phyloP scores from a whole-genome alignment of 1,139 yeast genomes.

The Suhomyces guaymorum region DNA sequence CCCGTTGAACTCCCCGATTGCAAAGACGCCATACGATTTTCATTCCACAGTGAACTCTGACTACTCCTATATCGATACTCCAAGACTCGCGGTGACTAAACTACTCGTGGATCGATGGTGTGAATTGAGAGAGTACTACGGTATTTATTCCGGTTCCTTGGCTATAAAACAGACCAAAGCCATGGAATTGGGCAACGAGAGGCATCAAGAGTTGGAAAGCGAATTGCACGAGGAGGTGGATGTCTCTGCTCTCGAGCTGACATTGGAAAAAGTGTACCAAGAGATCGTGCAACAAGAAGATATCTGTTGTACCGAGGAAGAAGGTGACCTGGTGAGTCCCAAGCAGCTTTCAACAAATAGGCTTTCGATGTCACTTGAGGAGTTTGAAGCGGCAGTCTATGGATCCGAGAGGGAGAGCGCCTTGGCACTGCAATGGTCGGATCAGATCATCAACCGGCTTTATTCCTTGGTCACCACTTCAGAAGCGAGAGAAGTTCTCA shows the following conservation, averaged over 20 bases:
- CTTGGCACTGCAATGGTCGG: slow-evolving; percentile 37
- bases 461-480: slow-evolving; percentile 44
- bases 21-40: slow-evolving; percentile 19
- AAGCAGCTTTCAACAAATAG: neutral
- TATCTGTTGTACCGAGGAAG: neutral
- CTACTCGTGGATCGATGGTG: slow-evolving; percentile 27
- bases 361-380: slow-evolving; percentile 2
- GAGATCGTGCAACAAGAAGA: slow-evolving; percentile 3
- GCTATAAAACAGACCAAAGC: slow-evolving; percentile 12
- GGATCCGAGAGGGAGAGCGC: slow-evolving; percentile 21
- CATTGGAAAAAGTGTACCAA: slow-evolving; percentile 1
- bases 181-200: slow-evolving; percentile 13
- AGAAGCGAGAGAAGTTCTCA: slow-evolving; percentile 60
- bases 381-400: slow-evolving; percentile 7
- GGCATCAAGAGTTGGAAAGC: slow-evolving; percentile 16
- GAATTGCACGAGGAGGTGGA: slow-evolving; percentile 15
- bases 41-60: slow-evolving; percentile 20
- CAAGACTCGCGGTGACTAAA: slow-evolving; percentile 27
- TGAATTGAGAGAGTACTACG: slow-evolving; percentile 25
- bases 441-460: slow-evolving; percentile 34
- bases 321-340: slow-evolving; percentile 1
- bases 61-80: slow-evolving; percentile 17
- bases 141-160: slow-evolving; percentile 21
- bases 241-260: slow-evolving; percentile 7
- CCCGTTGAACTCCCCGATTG: slow-evolving; percentile 14